Evolutionary conservation across 2,329 filamentous ascomycete species (phyloP).

Genomic region (Tolypocladium cylindrosporum): DNA sequence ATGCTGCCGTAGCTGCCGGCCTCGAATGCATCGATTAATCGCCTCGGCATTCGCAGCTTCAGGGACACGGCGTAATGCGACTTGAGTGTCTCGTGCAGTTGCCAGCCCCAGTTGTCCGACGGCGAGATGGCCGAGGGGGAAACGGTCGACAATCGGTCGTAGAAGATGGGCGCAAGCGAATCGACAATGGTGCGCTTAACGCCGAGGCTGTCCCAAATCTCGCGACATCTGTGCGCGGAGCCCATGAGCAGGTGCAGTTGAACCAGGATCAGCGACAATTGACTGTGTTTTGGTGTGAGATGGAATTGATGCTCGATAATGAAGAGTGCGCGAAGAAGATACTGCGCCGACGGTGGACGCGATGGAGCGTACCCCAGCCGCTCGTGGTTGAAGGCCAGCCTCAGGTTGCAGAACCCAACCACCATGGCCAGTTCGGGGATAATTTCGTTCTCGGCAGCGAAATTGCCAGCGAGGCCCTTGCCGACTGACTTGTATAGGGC

Average conservation of each 20-base stretch:
- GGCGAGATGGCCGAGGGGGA: conserved; percentile 30
- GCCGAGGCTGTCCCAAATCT: conserved; percentile 39
- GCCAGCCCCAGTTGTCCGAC: conserved; percentile 19
- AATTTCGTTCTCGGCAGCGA: conserved; percentile 6
- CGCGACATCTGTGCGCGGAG: conserved; percentile 33
- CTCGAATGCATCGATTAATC: conserved; percentile 36
- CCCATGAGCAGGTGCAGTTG: conserved; percentile 42
- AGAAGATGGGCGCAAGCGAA: conserved; percentile 42
- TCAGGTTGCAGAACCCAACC: conserved; percentile 22
- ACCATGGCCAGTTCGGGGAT: conserved; percentile 24
- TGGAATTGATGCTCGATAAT: conserved; percentile 39
- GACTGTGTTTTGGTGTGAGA: conserved; percentile 33
- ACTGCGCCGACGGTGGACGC: conserved; percentile 10
- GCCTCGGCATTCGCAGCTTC: conserved; percentile 31
- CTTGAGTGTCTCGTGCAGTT: conserved; percentile 31
- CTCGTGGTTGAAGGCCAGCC: conserved; percentile 13
- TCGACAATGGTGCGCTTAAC: conserved; percentile 51
- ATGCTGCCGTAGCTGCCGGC: conserved; percentile 41
- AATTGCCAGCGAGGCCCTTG: conserved; percentile 1
- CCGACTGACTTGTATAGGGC: conserved; percentile 6
- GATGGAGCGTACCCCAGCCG: conserved; percentile 2
- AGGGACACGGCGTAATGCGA: conserved; percentile 37
- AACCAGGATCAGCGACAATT: conserved; percentile 38
- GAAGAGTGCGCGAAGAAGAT: conserved; percentile 37
- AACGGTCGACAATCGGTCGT: conserved; percentile 43